phyloP scores from a whole-genome alignment of 129 eudicot genomes.

The carrot (Daucus carota) region DNA sequence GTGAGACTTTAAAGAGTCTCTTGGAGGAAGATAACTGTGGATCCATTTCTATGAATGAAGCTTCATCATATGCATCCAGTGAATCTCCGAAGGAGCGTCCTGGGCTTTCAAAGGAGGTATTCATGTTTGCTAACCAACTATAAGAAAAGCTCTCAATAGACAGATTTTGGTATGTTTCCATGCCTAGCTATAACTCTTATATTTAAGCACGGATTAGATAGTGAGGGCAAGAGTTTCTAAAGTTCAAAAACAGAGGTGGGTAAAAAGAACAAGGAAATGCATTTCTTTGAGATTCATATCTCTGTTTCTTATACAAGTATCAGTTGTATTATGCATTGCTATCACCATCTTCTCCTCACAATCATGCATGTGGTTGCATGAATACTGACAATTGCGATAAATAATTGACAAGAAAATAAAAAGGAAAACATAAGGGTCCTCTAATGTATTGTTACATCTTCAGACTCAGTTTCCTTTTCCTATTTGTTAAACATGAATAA shows the following conservation, averaged over 20 bases:
- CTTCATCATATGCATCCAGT: too few relatives aligned
- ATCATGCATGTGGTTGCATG: conserved; percentile 30
- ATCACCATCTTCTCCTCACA: conserved; percentile 18
- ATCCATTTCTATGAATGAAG: too few relatives aligned
- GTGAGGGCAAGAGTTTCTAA: too few relatives aligned
- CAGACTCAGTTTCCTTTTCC: conserved; percentile 6
- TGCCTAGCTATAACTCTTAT: too few relatives aligned
- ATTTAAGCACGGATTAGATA: too few relatives aligned
- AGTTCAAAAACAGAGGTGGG: conserved; percentile 1
- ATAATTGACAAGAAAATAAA: conserved; percentile 23
- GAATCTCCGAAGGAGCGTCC: too few relatives aligned
- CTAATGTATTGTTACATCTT: conserved; percentile 29
- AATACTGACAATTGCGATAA: conserved; percentile 31
- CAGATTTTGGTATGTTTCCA: too few relatives aligned
- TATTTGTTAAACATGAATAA: not conserved
- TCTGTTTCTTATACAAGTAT: not conserved
- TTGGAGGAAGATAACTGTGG: too few relatives aligned
- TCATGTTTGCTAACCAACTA: too few relatives aligned
- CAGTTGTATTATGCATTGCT: not conserved
- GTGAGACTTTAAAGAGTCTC: too few relatives aligned
- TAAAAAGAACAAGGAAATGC: not conserved
- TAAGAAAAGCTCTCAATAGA: too few relatives aligned
- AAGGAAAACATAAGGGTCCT: conserved; percentile 27
- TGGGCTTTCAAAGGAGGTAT: too few relatives aligned
- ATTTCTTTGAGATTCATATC: not conserved